A percentile compares a stretch with the other conserved stretches of the same genome.
Conservation (phyloP, 257 asterid genomes). For the Catharanthus roseus region DNA sequence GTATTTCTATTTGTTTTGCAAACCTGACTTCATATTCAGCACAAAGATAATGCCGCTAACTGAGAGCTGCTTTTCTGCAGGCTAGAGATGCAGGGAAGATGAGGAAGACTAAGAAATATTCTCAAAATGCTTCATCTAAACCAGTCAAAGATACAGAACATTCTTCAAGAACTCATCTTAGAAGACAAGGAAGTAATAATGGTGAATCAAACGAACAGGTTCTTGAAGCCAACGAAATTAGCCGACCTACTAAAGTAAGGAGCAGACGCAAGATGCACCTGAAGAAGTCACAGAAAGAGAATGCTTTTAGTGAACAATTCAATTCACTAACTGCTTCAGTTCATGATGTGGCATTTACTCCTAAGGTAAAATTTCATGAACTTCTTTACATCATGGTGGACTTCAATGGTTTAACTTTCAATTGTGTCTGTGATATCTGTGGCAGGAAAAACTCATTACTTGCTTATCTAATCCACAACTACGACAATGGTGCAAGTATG, state of each 20-base stretch:
- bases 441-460: slow-evolving; percentile 54
- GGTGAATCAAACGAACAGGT: slow-evolving; percentile 55
- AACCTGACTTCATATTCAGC: not conserved
- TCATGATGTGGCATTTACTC: slow-evolving; percentile 10
- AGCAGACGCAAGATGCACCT: slow-evolving; percentile 60
- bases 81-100: slow-evolving; percentile 50
- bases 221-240: slow-evolving; percentile 41
- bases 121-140: slow-evolving; percentile 51
- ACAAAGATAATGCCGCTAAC: not conserved
- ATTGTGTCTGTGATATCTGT: slow-evolving; percentile 6
- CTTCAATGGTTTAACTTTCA: not conserved
- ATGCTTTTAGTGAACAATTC: slow-evolving; percentile 11
- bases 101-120: slow-evolving; percentile 47
- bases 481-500: slow-evolving; percentile 81
- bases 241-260: slow-evolving; percentile 54
- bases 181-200: slow-evolving; percentile 69
- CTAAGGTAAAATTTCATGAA: slow-evolving; percentile 34
- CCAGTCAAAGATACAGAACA: slow-evolving; percentile 48
- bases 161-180: slow-evolving; percentile 56
- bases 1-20: not conserved
- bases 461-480: slow-evolving; percentile 51
- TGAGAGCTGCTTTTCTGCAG: slow-evolving; percentile 37
- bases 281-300: slow-evolving; percentile 41
- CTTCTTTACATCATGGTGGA: not conserved
- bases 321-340: not conserved